Conservation (phyloP, 2,329 filamentous ascomycete genomes). For the Hypoxylon sp. region DNA sequence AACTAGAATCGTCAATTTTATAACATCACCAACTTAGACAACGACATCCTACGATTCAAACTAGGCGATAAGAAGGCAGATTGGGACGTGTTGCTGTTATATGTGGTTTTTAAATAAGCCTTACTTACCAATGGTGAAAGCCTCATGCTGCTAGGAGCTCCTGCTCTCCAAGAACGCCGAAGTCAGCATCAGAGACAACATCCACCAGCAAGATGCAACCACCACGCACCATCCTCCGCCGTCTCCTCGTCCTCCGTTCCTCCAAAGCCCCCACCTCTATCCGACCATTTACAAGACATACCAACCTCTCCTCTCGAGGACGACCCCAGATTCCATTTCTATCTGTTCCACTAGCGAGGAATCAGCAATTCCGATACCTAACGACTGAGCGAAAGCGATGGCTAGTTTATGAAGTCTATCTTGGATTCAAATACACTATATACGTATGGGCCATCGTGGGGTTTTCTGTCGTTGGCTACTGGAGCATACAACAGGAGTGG, state of each 20-base stretch:
- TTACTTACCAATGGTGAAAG: too few relatives aligned
- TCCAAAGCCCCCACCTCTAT: slow-evolving; percentile 20
- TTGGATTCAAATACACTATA: slow-evolving; percentile 73
- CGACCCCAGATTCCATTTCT: slow-evolving; percentile 63
- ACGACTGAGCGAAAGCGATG: slow-evolving; percentile 80
- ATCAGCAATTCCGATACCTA: slow-evolving; percentile 72
- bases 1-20: too few relatives aligned
- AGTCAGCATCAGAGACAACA: background rate
- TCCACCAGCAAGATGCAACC: slow-evolving; percentile 30
- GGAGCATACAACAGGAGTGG: slow-evolving; percentile 75
- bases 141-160: too few relatives aligned
- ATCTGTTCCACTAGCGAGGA: slow-evolving; percentile 52
- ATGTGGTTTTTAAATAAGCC: too few relatives aligned
- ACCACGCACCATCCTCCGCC: slow-evolving; percentile 35
- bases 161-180: too few relatives aligned
- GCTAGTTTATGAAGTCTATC: slow-evolving; percentile 74
- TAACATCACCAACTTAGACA: too few relatives aligned
- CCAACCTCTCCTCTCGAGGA: slow-evolving; percentile 51
- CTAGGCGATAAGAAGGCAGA: too few relatives aligned
- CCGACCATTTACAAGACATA: slow-evolving; percentile 67
- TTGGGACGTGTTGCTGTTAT: too few relatives aligned
- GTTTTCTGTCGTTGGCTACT: slow-evolving; percentile 67
- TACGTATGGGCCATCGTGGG: slow-evolving; percentile 70
- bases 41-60: too few relatives aligned
- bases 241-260: slow-evolving; percentile 31